phyloP scores from a whole-genome alignment of 306 rosid genomes.

The Cucumis cinereus region DNA sequence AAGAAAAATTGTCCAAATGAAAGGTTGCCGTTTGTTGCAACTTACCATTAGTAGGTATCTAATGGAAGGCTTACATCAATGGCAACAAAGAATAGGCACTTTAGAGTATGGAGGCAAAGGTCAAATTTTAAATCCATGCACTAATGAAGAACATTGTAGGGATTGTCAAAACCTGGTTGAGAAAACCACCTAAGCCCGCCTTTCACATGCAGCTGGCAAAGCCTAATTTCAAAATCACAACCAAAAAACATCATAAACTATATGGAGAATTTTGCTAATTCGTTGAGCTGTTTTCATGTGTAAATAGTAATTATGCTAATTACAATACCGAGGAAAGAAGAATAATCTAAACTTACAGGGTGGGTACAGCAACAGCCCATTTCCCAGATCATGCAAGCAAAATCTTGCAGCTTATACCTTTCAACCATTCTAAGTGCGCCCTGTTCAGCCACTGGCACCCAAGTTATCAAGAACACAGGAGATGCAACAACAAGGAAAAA shows the following conservation, averaged over 20 bases:
- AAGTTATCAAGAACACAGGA: background rate
- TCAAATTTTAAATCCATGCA: background rate
- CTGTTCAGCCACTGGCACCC: conserved; percentile 1
- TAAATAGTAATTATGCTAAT: too few relatives aligned
- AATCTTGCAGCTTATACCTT: background rate
- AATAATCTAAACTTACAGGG: background rate
- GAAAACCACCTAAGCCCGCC: background rate
- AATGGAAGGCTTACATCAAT: too few relatives aligned
- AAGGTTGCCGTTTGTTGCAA: too few relatives aligned
- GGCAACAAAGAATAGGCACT: too few relatives aligned
- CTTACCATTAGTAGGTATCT: too few relatives aligned
- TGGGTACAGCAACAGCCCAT: background rate
- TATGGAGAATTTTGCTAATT: background rate
- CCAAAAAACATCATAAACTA: background rate
- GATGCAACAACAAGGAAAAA: background rate
- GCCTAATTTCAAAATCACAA: background rate
- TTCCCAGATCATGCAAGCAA: background rate
- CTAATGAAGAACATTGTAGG: background rate
- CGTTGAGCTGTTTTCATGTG: background rate
- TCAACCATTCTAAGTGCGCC: background rate
- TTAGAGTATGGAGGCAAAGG: too few relatives aligned
- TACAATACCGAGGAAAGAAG: too few relatives aligned
- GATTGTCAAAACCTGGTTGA: background rate
- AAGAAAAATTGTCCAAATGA: too few relatives aligned
- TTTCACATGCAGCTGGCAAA: background rate